phyloP scores from a whole-genome alignment of 208 protist genomes.

The Trypanosoma conorhini region DNA sequence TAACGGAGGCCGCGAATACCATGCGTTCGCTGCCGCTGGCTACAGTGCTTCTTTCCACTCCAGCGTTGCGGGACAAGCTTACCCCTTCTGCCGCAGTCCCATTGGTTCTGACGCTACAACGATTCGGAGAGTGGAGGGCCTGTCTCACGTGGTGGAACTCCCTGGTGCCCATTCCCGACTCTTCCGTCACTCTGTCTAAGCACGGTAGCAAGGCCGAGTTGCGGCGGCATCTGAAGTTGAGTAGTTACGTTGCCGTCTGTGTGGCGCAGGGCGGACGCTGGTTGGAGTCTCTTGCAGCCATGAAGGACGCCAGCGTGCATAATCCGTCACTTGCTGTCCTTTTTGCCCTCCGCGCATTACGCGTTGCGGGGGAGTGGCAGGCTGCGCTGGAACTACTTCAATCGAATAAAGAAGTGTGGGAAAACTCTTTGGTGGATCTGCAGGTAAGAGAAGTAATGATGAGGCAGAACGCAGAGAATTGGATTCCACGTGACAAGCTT shows the following conservation, averaged over 20 bases:
- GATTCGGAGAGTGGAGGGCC: constrained; percentile 14
- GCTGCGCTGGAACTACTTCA: constrained; percentile 17
- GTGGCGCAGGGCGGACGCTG: constrained; percentile 26
- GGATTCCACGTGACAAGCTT: constrained; percentile 23
- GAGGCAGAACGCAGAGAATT: constrained; percentile 31
- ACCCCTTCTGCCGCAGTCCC: constrained; percentile 16
- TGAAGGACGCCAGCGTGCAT: constrained; percentile 21
- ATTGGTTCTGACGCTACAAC: constrained; percentile 27
- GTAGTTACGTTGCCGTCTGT: constrained; percentile 65
- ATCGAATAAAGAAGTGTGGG: constrained; percentile 4
- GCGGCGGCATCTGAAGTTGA: constrained; percentile 46
- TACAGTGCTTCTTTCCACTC: constrained; percentile 6
- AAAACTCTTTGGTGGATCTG: constrained; percentile 9
- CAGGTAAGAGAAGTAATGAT: constrained; percentile 29
- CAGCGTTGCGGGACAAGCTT: constrained; percentile 7
- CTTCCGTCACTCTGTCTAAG: background rate
- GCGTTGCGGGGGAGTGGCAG: constrained; percentile 27
- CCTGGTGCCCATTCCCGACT: background rate
- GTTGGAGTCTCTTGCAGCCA: constrained; percentile 30
- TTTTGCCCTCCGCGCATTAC: constrained; percentile 50
- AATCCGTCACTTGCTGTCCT: constrained; percentile 42
- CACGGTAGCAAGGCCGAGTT: constrained; percentile 19
- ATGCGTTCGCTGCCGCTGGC: constrained; percentile 30
- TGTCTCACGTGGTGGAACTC: constrained; percentile 32
- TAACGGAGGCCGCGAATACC: constrained; percentile 28